Evolutionary conservation across 495 filamentous ascomycete genomes (phyloP), one percentile per base, ranked within the genome.

Genomic region (Tuber umbilicatum): DNA sequence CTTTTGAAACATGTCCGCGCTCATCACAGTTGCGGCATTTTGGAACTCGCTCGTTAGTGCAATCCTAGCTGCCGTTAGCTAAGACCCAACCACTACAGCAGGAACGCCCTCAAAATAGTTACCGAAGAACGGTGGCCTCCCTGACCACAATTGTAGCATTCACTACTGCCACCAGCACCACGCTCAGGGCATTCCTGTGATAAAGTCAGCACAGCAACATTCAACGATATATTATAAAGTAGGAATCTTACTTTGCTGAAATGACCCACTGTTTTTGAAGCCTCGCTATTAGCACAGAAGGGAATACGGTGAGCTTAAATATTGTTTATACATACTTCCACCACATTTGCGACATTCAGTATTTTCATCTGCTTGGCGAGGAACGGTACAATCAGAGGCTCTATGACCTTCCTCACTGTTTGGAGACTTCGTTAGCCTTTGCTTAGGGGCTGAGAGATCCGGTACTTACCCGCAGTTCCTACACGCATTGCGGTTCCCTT

Each of bases 311-410:
- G 9, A 14, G 35, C 27, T 31, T 2, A 3, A 17, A 31, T 10
- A 3, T n/a, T 40, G 40, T n/a, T 64, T 64, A 71, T 55, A 84
- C 84, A 77, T 85, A 92, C 91, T 87, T 83, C 91, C 86, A 47
- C 87, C 86, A 84, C 94, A 96, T 68, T 90, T 89, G 69, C 89
- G 90, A 83, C 94, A 97, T 83, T 97, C 93, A 5, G 96, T 89
- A 71, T 87, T 87, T 23, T 87, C 89, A 60, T 79, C 74, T 37
- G 91, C 89, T 72, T 89, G 90, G 41, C 90, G 91, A 39, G 92
- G 92, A 83, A 96, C 86, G 0, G 90, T 82, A 76, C 91, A 93
- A 2, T 92, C 90, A 23, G 85, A 80, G 19, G 88, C 84, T 23
- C 84, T 85, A 76, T 93, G 91, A 5, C 88, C 88, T 40, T 86